Evolutionary conservation across 768 basidiomycete species (phyloP).

Genomic region (Nidularia sp.): DNA sequence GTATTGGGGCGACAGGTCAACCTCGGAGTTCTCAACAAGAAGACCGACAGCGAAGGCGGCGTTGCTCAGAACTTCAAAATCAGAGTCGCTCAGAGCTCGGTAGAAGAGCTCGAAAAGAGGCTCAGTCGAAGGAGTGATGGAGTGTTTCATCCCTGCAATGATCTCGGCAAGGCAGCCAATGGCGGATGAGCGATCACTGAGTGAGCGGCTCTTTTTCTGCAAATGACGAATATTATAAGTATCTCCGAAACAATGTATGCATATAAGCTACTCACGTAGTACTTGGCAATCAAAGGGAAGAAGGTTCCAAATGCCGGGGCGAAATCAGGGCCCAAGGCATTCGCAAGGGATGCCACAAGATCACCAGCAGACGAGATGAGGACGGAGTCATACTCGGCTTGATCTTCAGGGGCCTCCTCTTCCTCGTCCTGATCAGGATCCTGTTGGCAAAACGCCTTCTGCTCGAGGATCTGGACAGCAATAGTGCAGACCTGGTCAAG

Average conservation of each 20-base stretch:
- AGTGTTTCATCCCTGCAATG: constrained; percentile 84
- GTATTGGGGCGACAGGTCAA: constrained; percentile 83
- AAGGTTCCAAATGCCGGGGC: constrained; percentile 78
- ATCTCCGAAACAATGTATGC: background rate
- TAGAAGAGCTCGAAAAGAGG: constrained; percentile 82
- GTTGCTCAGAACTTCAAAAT: constrained; percentile 94
- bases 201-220: constrained; percentile 81
- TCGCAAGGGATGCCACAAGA: constrained; percentile 85
- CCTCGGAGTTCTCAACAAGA: constrained; percentile 79
- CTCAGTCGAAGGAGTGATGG: constrained; percentile 82
- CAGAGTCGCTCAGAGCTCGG: constrained; percentile 75
- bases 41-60: constrained; percentile 93
- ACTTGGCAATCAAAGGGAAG: constrained; percentile 86
- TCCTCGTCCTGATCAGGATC: constrained; percentile 91
- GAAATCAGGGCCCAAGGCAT: constrained; percentile 83
- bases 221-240: background rate
- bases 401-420: constrained; percentile 82
- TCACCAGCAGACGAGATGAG: constrained; percentile 93
- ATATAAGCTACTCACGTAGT: constrained; percentile 62
- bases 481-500: constrained; percentile 77
- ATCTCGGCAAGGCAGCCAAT: constrained; percentile 95
- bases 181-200: constrained; percentile 88
- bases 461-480: constrained; percentile 82
- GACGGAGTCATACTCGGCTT: constrained; percentile 95
- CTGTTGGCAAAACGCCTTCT: constrained; percentile 95